Conservation (phyloP, 2,329 filamentous ascomycete genomes). For the Colletotrichum destructivum region DNA sequence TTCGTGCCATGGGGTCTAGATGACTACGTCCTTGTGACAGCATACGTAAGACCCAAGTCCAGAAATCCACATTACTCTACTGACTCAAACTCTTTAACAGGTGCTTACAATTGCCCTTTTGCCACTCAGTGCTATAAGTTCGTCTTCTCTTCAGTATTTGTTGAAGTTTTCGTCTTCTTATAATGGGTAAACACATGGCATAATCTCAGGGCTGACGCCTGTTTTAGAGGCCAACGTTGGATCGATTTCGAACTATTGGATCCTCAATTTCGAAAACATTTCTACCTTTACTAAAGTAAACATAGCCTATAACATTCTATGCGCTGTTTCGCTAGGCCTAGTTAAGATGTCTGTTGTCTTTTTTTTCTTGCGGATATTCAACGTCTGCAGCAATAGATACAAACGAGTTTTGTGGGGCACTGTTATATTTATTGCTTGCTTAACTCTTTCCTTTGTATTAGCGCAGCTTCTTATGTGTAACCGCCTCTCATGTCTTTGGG, state of each 20-base stretch:
- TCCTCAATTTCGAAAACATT: conserved; percentile 11
- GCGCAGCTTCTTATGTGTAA: neutral
- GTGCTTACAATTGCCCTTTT: neutral
- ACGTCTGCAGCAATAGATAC: conserved; percentile 1
- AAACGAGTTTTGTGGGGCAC: neutral
- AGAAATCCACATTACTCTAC: neutral
- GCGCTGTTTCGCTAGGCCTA: neutral
- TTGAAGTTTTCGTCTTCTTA: no score
- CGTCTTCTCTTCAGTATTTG: neutral
- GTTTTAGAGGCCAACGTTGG: conserved; percentile 4
- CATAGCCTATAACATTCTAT: conserved; percentile 18
- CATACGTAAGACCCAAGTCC: neutral
- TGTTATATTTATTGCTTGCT: neutral
- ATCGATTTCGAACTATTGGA: conserved; percentile 1
- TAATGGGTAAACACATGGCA: no score
- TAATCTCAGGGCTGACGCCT: no score
- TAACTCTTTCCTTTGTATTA: neutral
- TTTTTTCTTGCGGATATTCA: conserved; percentile 12
- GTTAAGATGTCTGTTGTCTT: conserved; percentile 1
- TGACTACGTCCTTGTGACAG: neutral
- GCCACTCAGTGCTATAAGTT: conserved; percentile 8
- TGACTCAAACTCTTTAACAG: neutral
- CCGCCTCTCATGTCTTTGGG: neutral
- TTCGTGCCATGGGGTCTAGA: conserved; percentile 7
- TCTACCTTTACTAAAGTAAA: conserved; percentile 10